phyloP scores from a whole-genome alignment of 805 yeast species.

The Clavispora phyllophila region DNA sequence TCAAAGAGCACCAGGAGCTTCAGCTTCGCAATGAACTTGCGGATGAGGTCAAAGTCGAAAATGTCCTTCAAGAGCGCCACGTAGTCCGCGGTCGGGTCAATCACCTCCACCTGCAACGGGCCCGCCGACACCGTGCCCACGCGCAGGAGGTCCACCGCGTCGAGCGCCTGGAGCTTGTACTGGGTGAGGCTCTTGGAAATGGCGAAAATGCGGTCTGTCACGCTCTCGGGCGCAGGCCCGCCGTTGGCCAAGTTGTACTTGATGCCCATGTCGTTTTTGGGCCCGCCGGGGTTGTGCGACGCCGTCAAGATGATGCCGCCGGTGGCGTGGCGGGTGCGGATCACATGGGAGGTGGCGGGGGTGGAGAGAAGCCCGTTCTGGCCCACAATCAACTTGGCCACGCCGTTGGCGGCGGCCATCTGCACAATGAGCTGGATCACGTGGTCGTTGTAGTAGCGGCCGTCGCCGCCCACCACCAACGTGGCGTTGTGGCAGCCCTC shows the following conservation, averaged over 20 bases:
- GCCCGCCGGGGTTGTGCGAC: conserved; percentile 97
- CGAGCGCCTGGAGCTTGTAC: conserved; percentile 62
- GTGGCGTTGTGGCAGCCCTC: conserved; percentile 75
- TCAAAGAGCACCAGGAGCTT: conserved; percentile 79
- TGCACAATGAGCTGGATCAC: conserved; percentile 77
- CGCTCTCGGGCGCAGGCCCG: conserved; percentile 97
- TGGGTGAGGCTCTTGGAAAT: conserved; percentile 51
- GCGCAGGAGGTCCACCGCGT: conserved; percentile 55
- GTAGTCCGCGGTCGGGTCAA: conserved; percentile 77
- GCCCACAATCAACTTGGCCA: conserved; percentile 78
- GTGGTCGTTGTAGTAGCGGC: conserved; percentile 81
- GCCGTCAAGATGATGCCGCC: conserved; percentile 97
- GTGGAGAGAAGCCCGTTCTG: conserved; percentile 86
- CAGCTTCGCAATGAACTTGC: conserved; percentile 52
- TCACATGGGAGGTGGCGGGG: conserved; percentile 94
- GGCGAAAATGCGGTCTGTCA: conserved; percentile 82
- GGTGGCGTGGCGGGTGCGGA: conserved; percentile 68
- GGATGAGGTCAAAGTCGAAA: conserved; percentile 82
- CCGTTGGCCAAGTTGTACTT: conserved; percentile 93
- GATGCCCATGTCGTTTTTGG: conserved; percentile 86
- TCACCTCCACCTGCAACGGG: conserved; percentile 68
- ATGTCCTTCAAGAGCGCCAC: conserved; percentile 74
- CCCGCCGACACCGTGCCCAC: conserved; percentile 53
- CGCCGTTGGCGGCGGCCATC: conserved; percentile 90
- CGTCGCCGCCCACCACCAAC: conserved; percentile 94